Conservation (phyloP, 495 filamentous ascomycete genomes). For the Neurospora sublineolata region DNA sequence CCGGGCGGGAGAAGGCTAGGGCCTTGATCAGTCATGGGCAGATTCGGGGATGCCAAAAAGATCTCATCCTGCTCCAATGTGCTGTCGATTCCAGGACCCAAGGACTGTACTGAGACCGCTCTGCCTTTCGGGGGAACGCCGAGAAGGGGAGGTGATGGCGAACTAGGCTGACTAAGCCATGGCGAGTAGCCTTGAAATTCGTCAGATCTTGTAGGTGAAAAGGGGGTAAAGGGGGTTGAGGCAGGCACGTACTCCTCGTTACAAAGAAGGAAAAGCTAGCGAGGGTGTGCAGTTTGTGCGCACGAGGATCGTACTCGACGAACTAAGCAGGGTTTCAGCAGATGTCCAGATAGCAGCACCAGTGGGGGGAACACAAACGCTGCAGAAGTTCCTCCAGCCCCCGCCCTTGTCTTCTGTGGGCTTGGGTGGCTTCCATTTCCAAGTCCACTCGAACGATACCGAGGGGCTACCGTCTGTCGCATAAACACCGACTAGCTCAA, state of each 20-base stretch:
- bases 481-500: conserved; percentile 82
- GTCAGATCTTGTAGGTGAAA: neutral
- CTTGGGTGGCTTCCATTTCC: conserved; percentile 94
- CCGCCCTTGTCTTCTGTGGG: conserved; percentile 68
- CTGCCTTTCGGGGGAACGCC: conserved; percentile 64
- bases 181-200: conserved; percentile 21
- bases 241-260: conserved; percentile 44
- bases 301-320: conserved; percentile 88
- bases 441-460: conserved; percentile 87
- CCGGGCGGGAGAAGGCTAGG: conserved; percentile 25
- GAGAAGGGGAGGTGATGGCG: conserved; percentile 58
- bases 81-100: conserved; percentile 64
- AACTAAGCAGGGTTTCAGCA: conserved; percentile 43
- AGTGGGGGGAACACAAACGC: conserved; percentile 36
- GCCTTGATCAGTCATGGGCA: conserved; percentile 36
- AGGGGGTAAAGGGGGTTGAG: neutral
- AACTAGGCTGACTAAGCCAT: conserved; percentile 33
- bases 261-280: conserved; percentile 94
- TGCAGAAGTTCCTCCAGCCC: conserved; percentile 92
- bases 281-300: conserved; percentile 77
- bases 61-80: conserved; percentile 48
- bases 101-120: conserved; percentile 68
- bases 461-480: conserved; percentile 67
- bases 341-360: neutral
- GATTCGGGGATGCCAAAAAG: conserved; percentile 43